Percentiles rank a stretch among this genome's conserved stretches.
Evolutionary conservation across 2,329 filamentous ascomycete species (phyloP).

Genomic region (Botrytis aclada): DNA sequence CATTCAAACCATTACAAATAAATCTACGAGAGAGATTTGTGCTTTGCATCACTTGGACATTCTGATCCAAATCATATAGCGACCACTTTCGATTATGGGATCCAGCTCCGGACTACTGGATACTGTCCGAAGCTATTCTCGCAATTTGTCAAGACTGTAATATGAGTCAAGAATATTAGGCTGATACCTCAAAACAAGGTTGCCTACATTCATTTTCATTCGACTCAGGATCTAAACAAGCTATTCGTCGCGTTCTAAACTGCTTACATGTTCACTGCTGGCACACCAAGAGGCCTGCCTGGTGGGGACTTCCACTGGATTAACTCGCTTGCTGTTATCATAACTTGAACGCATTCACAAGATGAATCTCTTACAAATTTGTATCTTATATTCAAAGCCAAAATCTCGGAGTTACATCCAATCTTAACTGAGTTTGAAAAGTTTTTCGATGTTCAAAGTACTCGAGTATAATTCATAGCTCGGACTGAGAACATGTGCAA

Average conservation of each 20-base stretch:
- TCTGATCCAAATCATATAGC: background rate
- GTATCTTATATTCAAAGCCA: background rate
- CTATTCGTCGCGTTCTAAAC: background rate
- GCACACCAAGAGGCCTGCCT: background rate
- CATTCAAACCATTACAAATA: background rate
- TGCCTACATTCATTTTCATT: background rate
- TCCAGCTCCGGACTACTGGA: background rate
- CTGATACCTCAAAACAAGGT: background rate
- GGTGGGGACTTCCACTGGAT: background rate
- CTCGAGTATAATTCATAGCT: background rate
- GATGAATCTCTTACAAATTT: background rate
- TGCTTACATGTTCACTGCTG: background rate
- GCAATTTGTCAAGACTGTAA: background rate
- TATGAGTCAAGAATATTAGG: background rate
- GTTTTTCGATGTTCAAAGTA: background rate
- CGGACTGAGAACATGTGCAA: background rate
- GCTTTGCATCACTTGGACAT: background rate
- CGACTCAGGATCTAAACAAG: background rate
- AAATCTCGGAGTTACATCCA: background rate
- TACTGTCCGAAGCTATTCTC: background rate
- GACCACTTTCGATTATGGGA: background rate
- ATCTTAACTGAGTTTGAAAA: background rate
- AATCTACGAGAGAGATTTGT: background rate
- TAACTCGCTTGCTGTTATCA: background rate
- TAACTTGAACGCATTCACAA: background rate